Percentiles rank a stretch among this genome's conserved stretches.
Conservation (phyloP, 176 grass and related monocot genomes). For the Urochloa ruziziensis region DNA sequence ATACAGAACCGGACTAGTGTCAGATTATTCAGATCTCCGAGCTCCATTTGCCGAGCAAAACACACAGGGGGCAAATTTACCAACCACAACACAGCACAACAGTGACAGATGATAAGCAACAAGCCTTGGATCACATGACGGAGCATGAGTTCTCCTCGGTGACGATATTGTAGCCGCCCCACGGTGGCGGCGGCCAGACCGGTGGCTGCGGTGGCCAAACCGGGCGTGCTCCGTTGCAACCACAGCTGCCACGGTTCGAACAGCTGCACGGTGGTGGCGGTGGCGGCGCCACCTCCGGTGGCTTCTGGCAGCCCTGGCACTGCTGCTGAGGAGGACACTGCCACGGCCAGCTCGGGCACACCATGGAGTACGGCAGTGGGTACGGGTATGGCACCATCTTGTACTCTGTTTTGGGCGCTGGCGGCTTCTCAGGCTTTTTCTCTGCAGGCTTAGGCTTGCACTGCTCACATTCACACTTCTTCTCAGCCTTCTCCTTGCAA, state of each 20-base stretch:
- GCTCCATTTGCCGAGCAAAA: neutral
- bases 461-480: neutral
- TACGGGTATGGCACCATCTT: conserved; percentile 24
- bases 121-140: neutral
- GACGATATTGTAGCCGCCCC: neutral
- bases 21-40: conserved; percentile 7
- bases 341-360: conserved; percentile 21
- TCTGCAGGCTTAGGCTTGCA: neutral
- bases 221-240: neutral
- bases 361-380: neutral
- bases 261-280: neutral
- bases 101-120: neutral
- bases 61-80: neutral
- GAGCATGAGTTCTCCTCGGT: neutral
- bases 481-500: no score
- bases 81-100: neutral
- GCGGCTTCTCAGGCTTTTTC: neutral
- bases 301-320: conserved; percentile 5
- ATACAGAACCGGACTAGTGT: neutral
- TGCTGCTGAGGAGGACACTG: neutral
- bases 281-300: neutral
- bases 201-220: neutral
- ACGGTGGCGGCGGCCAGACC: neutral
- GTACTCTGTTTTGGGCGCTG: neutral
- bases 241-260: neutral